phyloP scores from a whole-genome alignment of 306 rosid species.

The Prunus mume region DNA sequence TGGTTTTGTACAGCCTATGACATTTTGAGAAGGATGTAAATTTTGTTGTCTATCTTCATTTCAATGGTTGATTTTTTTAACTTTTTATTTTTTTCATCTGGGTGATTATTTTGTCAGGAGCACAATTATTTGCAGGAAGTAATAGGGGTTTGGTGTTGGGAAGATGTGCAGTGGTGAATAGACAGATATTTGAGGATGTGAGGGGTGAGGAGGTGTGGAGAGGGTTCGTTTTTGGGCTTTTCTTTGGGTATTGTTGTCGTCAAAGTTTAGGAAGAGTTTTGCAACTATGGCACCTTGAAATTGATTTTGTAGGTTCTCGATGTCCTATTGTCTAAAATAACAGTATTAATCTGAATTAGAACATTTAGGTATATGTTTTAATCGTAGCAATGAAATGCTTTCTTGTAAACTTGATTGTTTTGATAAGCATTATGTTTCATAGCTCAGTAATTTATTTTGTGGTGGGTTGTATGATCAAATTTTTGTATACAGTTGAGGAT shows the following conservation, averaged over 20 bases:
- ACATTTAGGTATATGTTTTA: background rate
- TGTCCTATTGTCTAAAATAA: background rate
- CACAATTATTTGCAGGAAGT: background rate
- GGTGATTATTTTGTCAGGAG: too few relatives aligned
- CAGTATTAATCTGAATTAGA: too few relatives aligned
- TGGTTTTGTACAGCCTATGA: background rate
- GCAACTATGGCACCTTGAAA: background rate
- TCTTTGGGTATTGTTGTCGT: background rate
- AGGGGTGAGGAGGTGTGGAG: background rate
- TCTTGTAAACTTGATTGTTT: conserved; percentile 1
- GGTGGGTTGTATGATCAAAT: background rate
- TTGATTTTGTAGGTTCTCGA: background rate
- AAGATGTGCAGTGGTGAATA: background rate
- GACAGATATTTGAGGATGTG: background rate
- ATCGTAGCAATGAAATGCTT: background rate
- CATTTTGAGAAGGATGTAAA: background rate
- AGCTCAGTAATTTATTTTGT: background rate
- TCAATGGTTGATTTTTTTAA: background rate
- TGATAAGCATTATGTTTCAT: background rate
- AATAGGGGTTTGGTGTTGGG: background rate
- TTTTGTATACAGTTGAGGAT: background rate
- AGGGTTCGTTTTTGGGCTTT: background rate
- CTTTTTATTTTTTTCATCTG: too few relatives aligned
- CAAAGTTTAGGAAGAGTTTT: background rate
- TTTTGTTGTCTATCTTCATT: too few relatives aligned